Evolutionary conservation across 192 early-diverging fungal genomes (phyloP), one percentile per base, ranked within the genome.

Genomic region (Coemansia sp.): DNA sequence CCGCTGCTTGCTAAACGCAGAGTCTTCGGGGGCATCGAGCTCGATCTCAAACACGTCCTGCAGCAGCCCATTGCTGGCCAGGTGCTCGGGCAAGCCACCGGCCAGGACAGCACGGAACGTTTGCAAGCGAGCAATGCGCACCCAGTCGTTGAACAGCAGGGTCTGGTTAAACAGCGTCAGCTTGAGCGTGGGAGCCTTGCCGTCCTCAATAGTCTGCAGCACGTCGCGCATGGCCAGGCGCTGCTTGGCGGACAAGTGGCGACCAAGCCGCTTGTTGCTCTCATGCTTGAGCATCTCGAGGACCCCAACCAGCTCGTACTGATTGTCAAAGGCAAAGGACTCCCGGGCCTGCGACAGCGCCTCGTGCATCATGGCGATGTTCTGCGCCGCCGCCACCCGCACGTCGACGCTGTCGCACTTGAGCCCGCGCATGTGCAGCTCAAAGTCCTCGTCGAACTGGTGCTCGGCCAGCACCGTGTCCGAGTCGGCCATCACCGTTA

Each of bases 341-440:
- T 12, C 5, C 7, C 32, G 2, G 32, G 73, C 68, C 9, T 52
- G 53, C 1, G 66, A 63, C 11, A 86, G 45, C 21, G 80, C 80
- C 56, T 86, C 82, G 48, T 88, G 80, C 67, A 89, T 80, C 40
- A 88, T 60, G 0, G 87, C 89, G 69, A 89, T 83, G 62, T 88
- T 85, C 72, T 88, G 87, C 28, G 84, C 89, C 2, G 84, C 71
- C 11, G 86, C 84, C 11, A 89, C 76, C 6, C 88, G 78, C 11
- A 87, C 68, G 8, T 88, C 84, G 20, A 87, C 80, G 14, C 66
- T 55, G 6, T 80, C 56, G 26, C 81, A 81, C 16, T 82, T 84
- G 30, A 90, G 60, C 15, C 81, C 64, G 10, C 68, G 70, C 44
- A 80, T 74, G 49, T 84, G 84, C 0, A 62, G 64, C 12, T 42